Conservation (phyloP, 352 stramenopile genomes). For the Globisporangium barbulae region DNA sequence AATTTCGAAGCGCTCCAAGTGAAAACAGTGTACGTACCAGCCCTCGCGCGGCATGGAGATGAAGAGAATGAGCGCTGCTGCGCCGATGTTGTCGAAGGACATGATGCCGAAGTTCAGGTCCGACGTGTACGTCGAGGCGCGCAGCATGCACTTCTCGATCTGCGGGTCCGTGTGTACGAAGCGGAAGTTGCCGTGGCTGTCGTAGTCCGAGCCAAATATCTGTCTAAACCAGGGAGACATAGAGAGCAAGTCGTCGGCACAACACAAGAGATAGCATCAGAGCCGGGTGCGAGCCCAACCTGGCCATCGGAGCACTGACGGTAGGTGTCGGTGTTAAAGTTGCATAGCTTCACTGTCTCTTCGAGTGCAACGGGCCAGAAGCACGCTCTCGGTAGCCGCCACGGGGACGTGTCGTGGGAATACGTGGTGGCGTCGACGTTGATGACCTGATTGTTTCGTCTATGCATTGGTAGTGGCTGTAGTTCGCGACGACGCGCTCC, state of each 20-base stretch:
- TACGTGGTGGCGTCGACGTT: constrained; percentile 27
- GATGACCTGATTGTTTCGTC: constrained; percentile 31
- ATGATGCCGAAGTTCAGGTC: constrained; percentile 85
- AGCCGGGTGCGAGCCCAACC: constrained; percentile 15
- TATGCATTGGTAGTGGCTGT: constrained; percentile 28
- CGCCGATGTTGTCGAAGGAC: constrained; percentile 88
- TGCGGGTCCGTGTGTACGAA: constrained; percentile 45
- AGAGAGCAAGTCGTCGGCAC: constrained; percentile 1
- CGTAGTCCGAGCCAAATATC: constrained; percentile 63
- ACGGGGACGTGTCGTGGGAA: constrained; percentile 48
- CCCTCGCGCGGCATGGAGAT: constrained; percentile 90
- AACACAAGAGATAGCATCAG: too few species aligned
- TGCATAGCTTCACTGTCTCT: constrained; percentile 44
- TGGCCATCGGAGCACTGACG: constrained; percentile 37
- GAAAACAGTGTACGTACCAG: constrained; percentile 55
- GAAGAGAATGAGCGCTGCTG: constrained; percentile 84
- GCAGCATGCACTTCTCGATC: constrained; percentile 35
- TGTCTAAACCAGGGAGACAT: neutral
- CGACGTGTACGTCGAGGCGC: constrained; percentile 46
- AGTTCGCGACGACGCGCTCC: constrained; percentile 27
- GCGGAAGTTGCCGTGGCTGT: constrained; percentile 53
- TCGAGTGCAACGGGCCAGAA: constrained; percentile 89
- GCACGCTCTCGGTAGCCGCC: constrained; percentile 58
- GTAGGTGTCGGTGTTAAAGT: constrained; percentile 32
- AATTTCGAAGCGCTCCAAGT: neutral